Base-by-base conservation (phyloP, 345 rosid species). In the Eutrema yunnanense region DNA sequence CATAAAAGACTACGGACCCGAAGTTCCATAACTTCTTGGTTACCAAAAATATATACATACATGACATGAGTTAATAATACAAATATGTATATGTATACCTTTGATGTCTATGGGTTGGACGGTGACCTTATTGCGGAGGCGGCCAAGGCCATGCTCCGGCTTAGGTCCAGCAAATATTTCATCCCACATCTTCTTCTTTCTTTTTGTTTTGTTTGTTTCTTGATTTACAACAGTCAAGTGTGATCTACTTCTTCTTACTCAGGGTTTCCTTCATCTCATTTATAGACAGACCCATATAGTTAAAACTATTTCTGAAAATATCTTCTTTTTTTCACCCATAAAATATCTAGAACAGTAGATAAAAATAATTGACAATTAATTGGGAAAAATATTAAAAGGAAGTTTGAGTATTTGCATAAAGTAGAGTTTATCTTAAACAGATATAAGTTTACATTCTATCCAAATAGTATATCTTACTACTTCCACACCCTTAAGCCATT, bases 141-240 rank as follows among this genome's bases (percentile, higher is more conserved):
- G 78, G 56, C 84, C 95, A 37, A 91, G 92, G 62, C 98, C 98
- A 36, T 84, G 92, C 0, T 94, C 97, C 2, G 98, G 98, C 63
- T 75, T 95, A 69, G 98, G 98, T 10, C 98, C 98, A 0, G 95
- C 98, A 0, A 86, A 75, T 10, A 81, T 87, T 67, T 91, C 98
- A 65, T 94, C 97, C 98, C 98, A 94, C 30, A 91, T 78, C 70
- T 84, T 67, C 73, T 58, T n/a, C 0, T 30, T 26, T 12, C 6
- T 36, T 59, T 19, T 52, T 53, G 1, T 54, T 4, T 33, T 32
- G 6, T 32, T 5, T 32, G 26, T 67, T 4, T 6, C 29, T 14
- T 49, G 12, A 3, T 57, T 8, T 46, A 26, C 0, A 3, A 37
- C 61, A 19, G 38, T 60, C 0, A 37, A 51, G 64, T 61, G 44